Base-by-base conservation (phyloP, 768 basidiomycete genomes). In the Russula sp. region DNA sequence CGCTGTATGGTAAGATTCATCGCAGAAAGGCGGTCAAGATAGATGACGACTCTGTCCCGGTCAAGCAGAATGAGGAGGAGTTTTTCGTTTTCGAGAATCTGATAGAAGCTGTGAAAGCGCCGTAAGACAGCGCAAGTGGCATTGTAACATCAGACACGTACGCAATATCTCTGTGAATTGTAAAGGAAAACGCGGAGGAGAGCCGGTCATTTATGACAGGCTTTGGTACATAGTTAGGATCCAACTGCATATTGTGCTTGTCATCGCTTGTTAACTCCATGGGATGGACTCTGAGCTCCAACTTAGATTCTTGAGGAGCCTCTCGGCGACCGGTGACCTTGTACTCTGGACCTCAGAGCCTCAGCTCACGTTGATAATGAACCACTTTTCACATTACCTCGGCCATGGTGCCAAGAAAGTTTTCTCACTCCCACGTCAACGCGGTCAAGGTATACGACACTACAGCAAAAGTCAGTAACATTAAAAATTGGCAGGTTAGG, bases 241-340 rank as follows among this genome's bases (percentile, higher is more conserved):
- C 56, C 11, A 66, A 36, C 16, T 60, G 63, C 59, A 64, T 42
- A 10, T 47, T 55, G 20, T 64, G 59, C 9, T 14, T 46, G 55
- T 66, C 55, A 7, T 64, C 65, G 35, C 55, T 45, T 5, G 56
- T 39, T 1, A 64, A 34, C 14, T 50, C 58, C 35, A 60, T 45
- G 16, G 34, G 50, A 16, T 58, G 54, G 9, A 60, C 39, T 16
- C 35, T 29, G 20, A 49, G 43, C 13, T 58, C 48, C 20, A 64
- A 25, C 22, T 39, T 41, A 3, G 65, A 51, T n/a, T 48, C 51
- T 18, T 53, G 51, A 8, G 32, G 45, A 1, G 14, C 25, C 14
- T 64, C 35, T 7, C 32, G 46, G 13, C 39, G 56, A 2, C 63
- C 65, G 14, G 54, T 56, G 20, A 66, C 8, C 10, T 35, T 11